Evolutionary conservation across 345 rosid species (phyloP).

Genomic region (Cardamine resedifolia): DNA sequence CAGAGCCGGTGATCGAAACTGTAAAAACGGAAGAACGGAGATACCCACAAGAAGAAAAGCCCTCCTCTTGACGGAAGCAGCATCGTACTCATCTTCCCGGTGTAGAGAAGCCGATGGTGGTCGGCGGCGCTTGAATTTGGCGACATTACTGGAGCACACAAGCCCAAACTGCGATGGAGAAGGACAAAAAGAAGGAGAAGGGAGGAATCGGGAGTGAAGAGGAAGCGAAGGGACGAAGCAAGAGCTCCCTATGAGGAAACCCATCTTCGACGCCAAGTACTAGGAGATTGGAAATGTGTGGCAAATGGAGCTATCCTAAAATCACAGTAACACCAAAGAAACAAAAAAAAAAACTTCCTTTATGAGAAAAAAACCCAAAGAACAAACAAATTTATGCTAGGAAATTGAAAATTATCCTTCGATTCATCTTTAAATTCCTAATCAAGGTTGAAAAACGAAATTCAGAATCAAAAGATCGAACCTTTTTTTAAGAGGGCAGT

Average conservation of each 20-base stretch:
- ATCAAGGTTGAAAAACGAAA: constrained; percentile 1
- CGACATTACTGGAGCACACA: constrained; percentile 39
- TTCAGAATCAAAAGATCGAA: background rate
- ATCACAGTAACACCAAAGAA: constrained; percentile 20
- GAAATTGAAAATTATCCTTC: constrained; percentile 1
- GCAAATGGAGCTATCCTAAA: constrained; percentile 24
- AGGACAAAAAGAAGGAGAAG: constrained; percentile 31
- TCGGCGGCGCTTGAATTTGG: constrained; percentile 40
- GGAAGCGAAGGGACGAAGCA: constrained; percentile 44
- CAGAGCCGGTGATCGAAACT: constrained; percentile 36
- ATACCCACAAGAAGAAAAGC: constrained; percentile 61
- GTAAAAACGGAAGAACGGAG: constrained; percentile 69
- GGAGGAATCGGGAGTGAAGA: constrained; percentile 30
- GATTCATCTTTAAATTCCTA: background rate
- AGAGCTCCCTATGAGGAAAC: constrained; percentile 51
- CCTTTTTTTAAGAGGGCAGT: background rate
- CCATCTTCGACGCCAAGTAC: constrained; percentile 40
- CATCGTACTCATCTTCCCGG: constrained; percentile 40
- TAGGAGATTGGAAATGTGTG: constrained; percentile 36
- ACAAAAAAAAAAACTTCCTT: constrained; percentile 16
- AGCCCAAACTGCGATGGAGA: constrained; percentile 40
- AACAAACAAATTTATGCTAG: background rate
- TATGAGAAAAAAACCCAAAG: background rate
- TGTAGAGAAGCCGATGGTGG: constrained; percentile 41
- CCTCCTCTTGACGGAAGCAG: constrained; percentile 45